Base-by-base conservation (phyloP, 2,329 filamentous ascomycete genomes). In the Whalleya microplaca region DNA sequence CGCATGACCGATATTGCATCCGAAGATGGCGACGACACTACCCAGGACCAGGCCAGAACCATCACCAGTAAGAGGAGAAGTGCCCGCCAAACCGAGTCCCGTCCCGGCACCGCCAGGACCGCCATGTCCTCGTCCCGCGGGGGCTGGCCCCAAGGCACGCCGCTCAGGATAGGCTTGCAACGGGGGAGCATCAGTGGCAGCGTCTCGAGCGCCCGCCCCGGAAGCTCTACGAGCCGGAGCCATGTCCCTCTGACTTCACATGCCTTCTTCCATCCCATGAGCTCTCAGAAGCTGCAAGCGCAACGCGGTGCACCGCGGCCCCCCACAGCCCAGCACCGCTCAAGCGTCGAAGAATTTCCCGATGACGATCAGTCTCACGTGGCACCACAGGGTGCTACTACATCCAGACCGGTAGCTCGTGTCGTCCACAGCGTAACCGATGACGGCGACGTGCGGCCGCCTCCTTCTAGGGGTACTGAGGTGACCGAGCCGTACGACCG, bases 241-340 rank as follows among this genome's bases (percentile, higher is more conserved):
- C 95, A 99, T 79, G 92, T 96, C 19, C 93, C 95, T 1, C 78
- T 99, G 51, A 89, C 92, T 2, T 92, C 92, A 16, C 90, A 94
- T 69, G 94, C 91, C 51, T 98, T 99, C 77, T 96, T 96, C 71
- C 89, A 89, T 20, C 95, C 95, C 41, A 96, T 99, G 92, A 98
- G 93, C 76, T 96, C 94, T 21, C 92, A 96, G 72, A 89, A 92
- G 72, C 80, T 98, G 48, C 94, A 98, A 75, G 92, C 92, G 52
- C 95, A 98, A 75, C 83, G 94, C 72, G 87, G 88, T 61, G 84
- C 74, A 8, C 70, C 77, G 40, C 76, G 81, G 20, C 77, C 80
- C 5, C 64, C 73, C 14, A 78, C 75, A 20, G 71, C 75, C 53
- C 76, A 79, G 44, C 70, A 68, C 21, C 71, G 72, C 20, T 67